Percentiles rank a stretch among this genome's conserved stretches.
These are phyloP conservation scores for Rhodosporidiobolus odoratus DNA, from an alignment of 768 basidiomycete genomes.

Conservation along the genomic window DNA sequence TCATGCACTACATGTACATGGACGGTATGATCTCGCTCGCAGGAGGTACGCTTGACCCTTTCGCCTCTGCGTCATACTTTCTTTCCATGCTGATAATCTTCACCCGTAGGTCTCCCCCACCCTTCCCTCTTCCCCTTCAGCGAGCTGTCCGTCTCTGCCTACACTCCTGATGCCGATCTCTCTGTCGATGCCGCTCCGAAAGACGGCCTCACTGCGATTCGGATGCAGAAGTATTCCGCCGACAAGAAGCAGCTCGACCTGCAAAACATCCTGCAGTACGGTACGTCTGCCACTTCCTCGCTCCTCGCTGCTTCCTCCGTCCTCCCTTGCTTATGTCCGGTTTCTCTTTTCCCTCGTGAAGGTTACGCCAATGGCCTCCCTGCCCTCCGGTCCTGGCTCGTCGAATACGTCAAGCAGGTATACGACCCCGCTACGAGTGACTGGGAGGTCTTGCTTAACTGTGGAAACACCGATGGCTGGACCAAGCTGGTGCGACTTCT, in stretches of 20 bases:
- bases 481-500: conserved; percentile 58
- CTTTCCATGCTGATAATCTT: conserved; percentile 1
- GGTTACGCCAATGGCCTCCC: conserved; percentile 54
- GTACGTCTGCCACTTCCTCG: conserved; percentile 24
- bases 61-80: conserved; percentile 55
- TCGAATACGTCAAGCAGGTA: conserved; percentile 55
- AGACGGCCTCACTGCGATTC: conserved; percentile 45
- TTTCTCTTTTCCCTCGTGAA: background rate
- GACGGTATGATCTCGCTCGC: conserved; percentile 60
- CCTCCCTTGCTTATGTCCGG: background rate
- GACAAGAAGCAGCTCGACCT: conserved; percentile 44
- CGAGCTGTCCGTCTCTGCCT: background rate
- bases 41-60: conserved; percentile 54
- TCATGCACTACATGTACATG: conserved; percentile 58
- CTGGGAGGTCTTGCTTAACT: conserved; percentile 54
- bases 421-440: conserved; percentile 57
- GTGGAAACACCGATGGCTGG: conserved; percentile 52
- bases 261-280: conserved; percentile 46
- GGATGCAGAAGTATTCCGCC: conserved; percentile 58
- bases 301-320: background rate
- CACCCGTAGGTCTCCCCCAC: conserved; percentile 57
- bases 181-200: background rate
- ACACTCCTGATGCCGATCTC: conserved; percentile 10
- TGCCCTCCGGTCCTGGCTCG: conserved; percentile 56
- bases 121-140: conserved; percentile 65